Evolutionary conservation across 2,329 filamentous ascomycete genomes (phyloP).

Genomic region (Fusarium secorum): DNA sequence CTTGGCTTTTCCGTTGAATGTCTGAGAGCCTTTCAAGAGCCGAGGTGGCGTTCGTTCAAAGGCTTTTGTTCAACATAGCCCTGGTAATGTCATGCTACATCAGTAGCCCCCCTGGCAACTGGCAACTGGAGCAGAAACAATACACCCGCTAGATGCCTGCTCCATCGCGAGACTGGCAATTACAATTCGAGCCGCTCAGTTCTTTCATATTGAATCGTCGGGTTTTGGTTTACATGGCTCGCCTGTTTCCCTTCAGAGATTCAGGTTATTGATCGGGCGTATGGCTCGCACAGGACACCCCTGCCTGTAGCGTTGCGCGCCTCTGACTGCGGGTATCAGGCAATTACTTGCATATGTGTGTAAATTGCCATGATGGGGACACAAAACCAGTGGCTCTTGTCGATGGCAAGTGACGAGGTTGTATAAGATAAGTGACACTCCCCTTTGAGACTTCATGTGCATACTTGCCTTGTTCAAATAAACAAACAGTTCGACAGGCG

Average conservation of each 20-base stretch:
- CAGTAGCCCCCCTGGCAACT: conserved; percentile 22
- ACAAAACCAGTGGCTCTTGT: conserved; percentile 18
- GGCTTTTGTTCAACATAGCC: conserved; percentile 38
- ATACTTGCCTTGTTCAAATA: neutral
- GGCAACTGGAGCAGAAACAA: conserved; percentile 28
- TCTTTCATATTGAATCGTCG: conserved; percentile 28
- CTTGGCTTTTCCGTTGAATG: conserved; percentile 20
- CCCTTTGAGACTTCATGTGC: conserved; percentile 7
- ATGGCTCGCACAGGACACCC: conserved; percentile 30
- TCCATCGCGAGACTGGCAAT: conserved; percentile 21
- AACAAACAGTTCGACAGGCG: neutral
- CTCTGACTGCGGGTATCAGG: conserved; percentile 24
- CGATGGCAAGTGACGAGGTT: conserved; percentile 4
- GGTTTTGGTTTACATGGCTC: conserved; percentile 27
- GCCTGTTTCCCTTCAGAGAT: conserved; percentile 13
- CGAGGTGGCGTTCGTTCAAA: conserved; percentile 41
- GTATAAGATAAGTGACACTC: conserved; percentile 39
- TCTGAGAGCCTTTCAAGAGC: conserved; percentile 36
- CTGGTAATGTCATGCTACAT: conserved; percentile 34
- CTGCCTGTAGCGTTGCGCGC: conserved; percentile 22
- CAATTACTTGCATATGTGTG: conserved; percentile 14
- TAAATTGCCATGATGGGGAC: conserved; percentile 23
- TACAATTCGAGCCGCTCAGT: conserved; percentile 34
- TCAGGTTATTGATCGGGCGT: conserved; percentile 17
- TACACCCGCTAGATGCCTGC: neutral